Base-by-base conservation (phyloP, 225 moss, liverwort and hornwort genomes). In the Straminergon stramineum region DNA sequence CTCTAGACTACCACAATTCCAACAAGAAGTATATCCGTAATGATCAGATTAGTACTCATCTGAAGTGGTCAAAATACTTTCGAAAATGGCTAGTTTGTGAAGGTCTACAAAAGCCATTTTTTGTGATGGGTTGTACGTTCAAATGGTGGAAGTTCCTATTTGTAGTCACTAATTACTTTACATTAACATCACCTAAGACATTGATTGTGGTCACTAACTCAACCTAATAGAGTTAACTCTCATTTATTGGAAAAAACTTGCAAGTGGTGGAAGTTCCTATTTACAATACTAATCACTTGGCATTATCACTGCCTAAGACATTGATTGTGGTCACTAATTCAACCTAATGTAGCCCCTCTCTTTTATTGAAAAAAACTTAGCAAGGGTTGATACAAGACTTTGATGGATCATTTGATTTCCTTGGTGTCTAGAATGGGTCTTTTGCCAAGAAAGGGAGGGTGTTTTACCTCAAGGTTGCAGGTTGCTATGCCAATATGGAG, bases 1-100 rank as follows among this genome's bases (percentile, higher is more conserved):
- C 8, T 71, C 4, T 41, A 15, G 4, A 23, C n/a, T 70, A 39
- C 13, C 0, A 14, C 23, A 15, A 39, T 39, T 14, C 2, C 39
- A 70, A 39, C 4, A 39, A 13, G 2, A 24, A 39, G 13, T 39
- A 4, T 26, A 22, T n/a, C 2, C 4, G 1, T 41, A 9, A 15
- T 15, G 26, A 41, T 71, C 0, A 41, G 1, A 7, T 23, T 37
- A 68, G 10, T 22, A 58, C 9, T 37, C 11, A 37, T 6, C 1
- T 26, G 5, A 41, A 41, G 41, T 9, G 1, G 26, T 71, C 5
- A 70, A 26, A 41, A 71, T 41, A 41, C 41, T 41, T 71, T 41
- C 2, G 24, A 8, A 4, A 39, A 8, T 70, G 7, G 4, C 2
- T 4, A 41, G 2, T 70, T 26, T 0, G 7, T 22, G 41, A 24